Evolutionary conservation across 257 asterid genomes (phyloP).

Genomic region (Lithospermum erythrorhizon): DNA sequence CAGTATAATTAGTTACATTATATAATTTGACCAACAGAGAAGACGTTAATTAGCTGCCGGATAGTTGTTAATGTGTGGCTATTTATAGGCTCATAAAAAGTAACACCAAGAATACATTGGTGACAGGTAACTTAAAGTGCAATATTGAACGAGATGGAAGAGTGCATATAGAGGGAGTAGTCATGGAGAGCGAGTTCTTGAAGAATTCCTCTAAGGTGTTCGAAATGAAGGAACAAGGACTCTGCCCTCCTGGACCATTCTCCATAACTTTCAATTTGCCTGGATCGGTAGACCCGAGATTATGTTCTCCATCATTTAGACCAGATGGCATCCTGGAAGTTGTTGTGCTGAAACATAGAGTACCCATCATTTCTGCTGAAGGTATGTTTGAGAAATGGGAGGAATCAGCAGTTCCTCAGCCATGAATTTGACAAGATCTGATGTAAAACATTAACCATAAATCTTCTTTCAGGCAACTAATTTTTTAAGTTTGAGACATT

Average conservation of each 20-base stretch:
- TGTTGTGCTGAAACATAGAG: slow-evolving; percentile 18
- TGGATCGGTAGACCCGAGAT: slow-evolving; percentile 13
- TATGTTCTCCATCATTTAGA: slow-evolving; percentile 18
- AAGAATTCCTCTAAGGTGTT: slow-evolving; percentile 21
- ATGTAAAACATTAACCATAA: neutral
- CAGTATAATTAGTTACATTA: neutral
- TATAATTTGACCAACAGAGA: neutral
- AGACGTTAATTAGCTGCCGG: no score
- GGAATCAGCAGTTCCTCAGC: slow-evolving; percentile 1
- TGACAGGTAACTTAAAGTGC: slow-evolving; percentile 27
- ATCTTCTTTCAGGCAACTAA: neutral
- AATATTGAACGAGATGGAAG: slow-evolving; percentile 26
- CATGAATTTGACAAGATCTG: neutral
- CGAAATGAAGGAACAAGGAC: slow-evolving; percentile 29
- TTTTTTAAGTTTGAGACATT: neutral
- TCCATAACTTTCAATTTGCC: slow-evolving; percentile 37
- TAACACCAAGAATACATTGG: neutral
- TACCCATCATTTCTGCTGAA: slow-evolving; percentile 23
- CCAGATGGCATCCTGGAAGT: slow-evolving; percentile 28
- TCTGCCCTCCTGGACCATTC: slow-evolving; percentile 41
- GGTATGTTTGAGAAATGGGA: slow-evolving; percentile 31
- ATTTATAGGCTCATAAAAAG: no score
- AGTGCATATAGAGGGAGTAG: slow-evolving; percentile 31
- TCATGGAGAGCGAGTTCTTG: slow-evolving; percentile 17
- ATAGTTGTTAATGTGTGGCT: neutral